Base-by-base conservation (phyloP, 352 stramenopile species). In the Phytophthora constricta region DNA sequence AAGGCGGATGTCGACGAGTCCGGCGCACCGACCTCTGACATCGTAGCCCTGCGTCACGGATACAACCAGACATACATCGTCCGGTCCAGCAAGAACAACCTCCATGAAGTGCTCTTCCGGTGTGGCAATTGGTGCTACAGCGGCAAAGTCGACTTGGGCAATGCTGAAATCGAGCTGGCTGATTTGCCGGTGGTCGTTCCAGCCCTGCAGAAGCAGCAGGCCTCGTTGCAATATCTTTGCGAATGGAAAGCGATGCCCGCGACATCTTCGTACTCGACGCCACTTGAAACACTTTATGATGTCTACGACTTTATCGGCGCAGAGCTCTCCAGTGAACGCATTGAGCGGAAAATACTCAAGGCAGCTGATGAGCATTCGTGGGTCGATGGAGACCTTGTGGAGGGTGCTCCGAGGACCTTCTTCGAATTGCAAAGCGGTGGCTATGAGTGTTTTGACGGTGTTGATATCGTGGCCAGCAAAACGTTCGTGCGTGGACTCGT, bases 111-210 rank as follows among this genome's bases (percentile, higher is more conserved):
- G 54, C 85, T 98, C 56, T 98, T 98, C 69, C 84, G 91, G 43
- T 98, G 94, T 65, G 95, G 95, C 34, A 98, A 98, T 75, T 98
- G 90, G 90, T 98, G 95, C 79, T 98, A 98, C 77, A 86, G 76
- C 45, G 95, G 94, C 27, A 91, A 91, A 65, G 87, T 98, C 16
- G 89, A 97, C 68, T 62, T 98, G 42, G 84, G 93, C 23, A 81
- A 78, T 62, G 56, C 89, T 22, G 74, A 79, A 3, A 68, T 98
- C 19, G 91, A 93, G 51, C 87, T 98, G 9, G 69, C 66, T 10
- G 94, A 98, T 65, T 67, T 99, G 17, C 93, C 94, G 5, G 67
- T 89, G 0, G 84, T 97, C 7, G 93, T 99, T 20, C 93, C 95
- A 19, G 90, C 92, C 23, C 76, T 99, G 13, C 94, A 98, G 72